A percentile compares a stretch with the other conserved stretches of the same genome.
phyloP scores from a whole-genome alignment of 2,329 filamentous ascomycete genomes.

The Ceratocystis cubensis region DNA sequence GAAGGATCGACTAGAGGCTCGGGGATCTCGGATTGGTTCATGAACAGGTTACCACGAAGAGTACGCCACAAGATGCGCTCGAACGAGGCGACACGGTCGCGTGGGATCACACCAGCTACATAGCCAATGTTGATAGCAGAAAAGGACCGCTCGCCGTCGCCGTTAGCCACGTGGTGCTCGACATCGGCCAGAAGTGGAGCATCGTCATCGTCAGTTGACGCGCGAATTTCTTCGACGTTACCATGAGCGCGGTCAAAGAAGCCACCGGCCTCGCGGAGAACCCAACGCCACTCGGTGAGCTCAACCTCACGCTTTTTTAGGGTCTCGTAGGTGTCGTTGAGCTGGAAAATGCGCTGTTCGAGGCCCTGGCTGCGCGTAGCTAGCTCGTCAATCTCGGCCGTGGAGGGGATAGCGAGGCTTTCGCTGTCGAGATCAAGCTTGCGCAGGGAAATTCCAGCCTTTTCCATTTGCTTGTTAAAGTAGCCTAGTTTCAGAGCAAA shows the following conservation, averaged over 20 bases:
- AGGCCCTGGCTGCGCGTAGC: slow-evolving; percentile 83
- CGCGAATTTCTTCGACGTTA: slow-evolving; percentile 90
- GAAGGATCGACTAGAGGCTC: slow-evolving; percentile 84
- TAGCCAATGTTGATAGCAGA: slow-evolving; percentile 99
- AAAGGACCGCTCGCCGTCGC: slow-evolving; percentile 72
- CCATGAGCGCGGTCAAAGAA: slow-evolving; percentile 96
- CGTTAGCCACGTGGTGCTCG: slow-evolving; percentile 53
- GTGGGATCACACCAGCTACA: slow-evolving; percentile 86
- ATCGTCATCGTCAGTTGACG: slow-evolving; percentile 80
- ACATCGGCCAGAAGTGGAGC: slow-evolving; percentile 87
- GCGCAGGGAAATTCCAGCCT: slow-evolving; percentile 70
- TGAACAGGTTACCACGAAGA: slow-evolving; percentile 93
- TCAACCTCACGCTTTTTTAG: slow-evolving; percentile 96
- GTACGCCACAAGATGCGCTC: slow-evolving; percentile 97
- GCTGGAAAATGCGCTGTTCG: slow-evolving; percentile 76
- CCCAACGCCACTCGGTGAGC: slow-evolving; percentile 96
- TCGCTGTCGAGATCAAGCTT: slow-evolving; percentile 86
- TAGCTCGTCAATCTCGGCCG: slow-evolving; percentile 91
- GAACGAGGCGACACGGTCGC: slow-evolving; percentile 86
- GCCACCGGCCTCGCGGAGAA: slow-evolving; percentile 84
- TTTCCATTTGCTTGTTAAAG: slow-evolving; percentile 93
- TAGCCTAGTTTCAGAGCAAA: slow-evolving; percentile 47
- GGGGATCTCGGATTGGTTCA: slow-evolving; percentile 98
- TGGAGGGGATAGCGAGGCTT: slow-evolving; percentile 73
- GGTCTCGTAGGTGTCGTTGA: slow-evolving; percentile 98